phyloP scores from a whole-genome alignment of 208 protist genomes.

The Tritrichomonas musculus region DNA sequence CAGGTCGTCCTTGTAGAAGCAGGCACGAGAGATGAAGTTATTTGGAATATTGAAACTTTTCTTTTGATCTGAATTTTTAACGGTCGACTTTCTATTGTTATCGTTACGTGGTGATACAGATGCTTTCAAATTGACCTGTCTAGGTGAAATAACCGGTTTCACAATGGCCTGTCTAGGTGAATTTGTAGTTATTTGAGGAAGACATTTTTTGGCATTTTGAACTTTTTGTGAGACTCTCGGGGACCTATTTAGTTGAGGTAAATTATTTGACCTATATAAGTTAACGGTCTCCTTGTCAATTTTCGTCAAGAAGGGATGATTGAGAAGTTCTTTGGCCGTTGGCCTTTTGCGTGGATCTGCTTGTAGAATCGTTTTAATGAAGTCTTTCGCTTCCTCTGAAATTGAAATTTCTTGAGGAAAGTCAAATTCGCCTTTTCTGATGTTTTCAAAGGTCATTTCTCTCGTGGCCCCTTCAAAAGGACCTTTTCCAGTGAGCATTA shows the following conservation, averaged over 20 bases:
- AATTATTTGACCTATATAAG: no score
- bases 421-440: conserved; percentile 74
- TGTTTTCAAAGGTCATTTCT: conserved; percentile 86
- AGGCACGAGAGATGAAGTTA: not conserved
- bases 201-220: no score
- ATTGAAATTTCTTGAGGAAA: conserved; percentile 70
- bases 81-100: no score
- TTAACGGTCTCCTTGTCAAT: no score
- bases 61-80: no score
- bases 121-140: no score
- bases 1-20: conserved; percentile 68
- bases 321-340: conserved; percentile 67
- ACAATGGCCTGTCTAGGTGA: no score
- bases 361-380: conserved; percentile 70
- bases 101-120: no score
- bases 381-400: conserved; percentile 61
- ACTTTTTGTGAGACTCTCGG: not conserved
- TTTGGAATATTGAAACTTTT: conserved; percentile 74
- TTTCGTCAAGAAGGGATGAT: conserved; percentile 73
- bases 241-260: no score
- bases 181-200: no score
- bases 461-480: conserved; percentile 91
- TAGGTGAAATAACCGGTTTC: no score
- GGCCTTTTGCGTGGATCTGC: conserved; percentile 66
- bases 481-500: conserved; percentile 70